Evolutionary conservation across 805 yeast species (phyloP), one percentile per base, ranked within the genome.

Genomic region (Candida glaebosa): DNA sequence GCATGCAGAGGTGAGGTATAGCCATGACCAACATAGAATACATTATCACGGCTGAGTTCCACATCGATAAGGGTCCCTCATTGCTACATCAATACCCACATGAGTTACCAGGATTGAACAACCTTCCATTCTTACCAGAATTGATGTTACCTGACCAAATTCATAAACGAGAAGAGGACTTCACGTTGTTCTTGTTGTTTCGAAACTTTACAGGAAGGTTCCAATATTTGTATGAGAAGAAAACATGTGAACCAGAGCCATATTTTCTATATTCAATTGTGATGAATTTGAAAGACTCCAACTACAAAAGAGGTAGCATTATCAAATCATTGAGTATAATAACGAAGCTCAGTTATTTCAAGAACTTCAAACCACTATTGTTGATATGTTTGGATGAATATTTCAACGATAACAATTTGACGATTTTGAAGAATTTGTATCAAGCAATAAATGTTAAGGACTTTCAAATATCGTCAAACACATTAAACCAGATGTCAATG

Each of bases 1-100:
- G n/a, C 26, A 22, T 7, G 9, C 26, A 22, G 26, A 22, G 26
- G 26, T 22, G 26, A 22, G 26, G 26, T 22, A 22, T 22, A 22
- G 10, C 10, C 26, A 22, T 42, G 50, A 52, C 43, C 30, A 75
- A 79, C 50, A 75, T 77, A 12, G 76, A 76, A 40, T 82, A 71
- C 53, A 71, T 84, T 17, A 51, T 87, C 24, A 73, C 88, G 4
- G 85, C 91, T 1, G 90, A 85, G 61, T 89, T 88, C 58, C 93
- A 88, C 57, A 79, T 82, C 47, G 82, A 78, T 51, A 69, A 78
- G 41, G 96, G 96, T 0, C 82, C 93, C 0, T 67, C 76, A 3
- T 61, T 88, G 24, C 67, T 68, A 39, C 75, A 76, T 48, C 89
- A 82, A 31, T 38, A 69, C 40, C 65, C 65, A 2, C 30, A 40